Evolutionary conservation across 306 rosid species (phyloP).

Genomic region (Castanea crenata): DNA sequence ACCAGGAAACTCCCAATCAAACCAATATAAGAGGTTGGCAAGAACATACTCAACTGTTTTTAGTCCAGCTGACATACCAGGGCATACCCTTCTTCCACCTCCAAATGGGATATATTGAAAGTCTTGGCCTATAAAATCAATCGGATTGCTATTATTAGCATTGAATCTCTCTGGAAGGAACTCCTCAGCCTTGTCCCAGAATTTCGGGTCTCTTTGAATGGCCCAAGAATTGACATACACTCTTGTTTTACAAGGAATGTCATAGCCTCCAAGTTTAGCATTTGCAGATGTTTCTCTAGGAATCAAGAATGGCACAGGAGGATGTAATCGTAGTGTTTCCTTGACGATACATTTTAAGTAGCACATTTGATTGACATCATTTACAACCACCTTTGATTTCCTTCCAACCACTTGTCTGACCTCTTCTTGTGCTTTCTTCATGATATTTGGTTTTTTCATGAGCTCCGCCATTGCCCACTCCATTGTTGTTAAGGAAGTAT

Average conservation of each 20-base stretch:
- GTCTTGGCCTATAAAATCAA: conserved; percentile 23
- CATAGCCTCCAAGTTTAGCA: conserved; percentile 12
- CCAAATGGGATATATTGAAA: conserved; percentile 1
- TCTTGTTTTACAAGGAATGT: conserved; percentile 16
- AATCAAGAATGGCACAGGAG: conserved; percentile 22
- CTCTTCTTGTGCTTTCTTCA: conserved; percentile 41
- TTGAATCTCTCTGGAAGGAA: conserved; percentile 34
- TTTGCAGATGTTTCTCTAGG: conserved; percentile 20
- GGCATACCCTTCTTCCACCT: no score
- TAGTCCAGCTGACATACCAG: no score
- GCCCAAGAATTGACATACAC: conserved; percentile 28
- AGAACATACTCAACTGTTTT: no score
- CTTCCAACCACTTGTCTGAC: conserved; percentile 26
- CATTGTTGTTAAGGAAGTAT: conserved; percentile 8
- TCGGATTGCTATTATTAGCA: not conserved
- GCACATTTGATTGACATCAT: conserved; percentile 23
- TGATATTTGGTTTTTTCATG: conserved; percentile 8
- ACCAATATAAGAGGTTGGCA: no score
- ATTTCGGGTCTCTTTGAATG: conserved; percentile 28
- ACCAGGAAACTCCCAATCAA: no score
- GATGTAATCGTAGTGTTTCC: conserved; percentile 34
- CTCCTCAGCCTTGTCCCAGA: conserved; percentile 30
- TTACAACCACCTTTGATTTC: conserved; percentile 2
- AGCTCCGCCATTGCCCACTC: conserved; percentile 39
- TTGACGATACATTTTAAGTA: conserved; percentile 32